Evolutionary conservation across 495 filamentous ascomycete species (phyloP).

Genomic region (Xylaria venustula): DNA sequence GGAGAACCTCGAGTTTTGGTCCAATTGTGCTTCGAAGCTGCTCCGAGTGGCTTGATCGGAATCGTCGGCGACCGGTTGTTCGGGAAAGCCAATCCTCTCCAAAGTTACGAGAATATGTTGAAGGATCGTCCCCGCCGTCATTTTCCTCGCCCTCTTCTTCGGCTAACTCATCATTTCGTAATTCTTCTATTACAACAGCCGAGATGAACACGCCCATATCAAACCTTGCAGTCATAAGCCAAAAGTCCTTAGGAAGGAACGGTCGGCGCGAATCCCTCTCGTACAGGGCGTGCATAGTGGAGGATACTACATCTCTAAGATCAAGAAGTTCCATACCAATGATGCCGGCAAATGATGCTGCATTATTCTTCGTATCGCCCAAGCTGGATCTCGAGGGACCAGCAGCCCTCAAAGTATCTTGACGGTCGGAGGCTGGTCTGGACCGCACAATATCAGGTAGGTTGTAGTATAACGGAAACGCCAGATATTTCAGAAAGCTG

Average conservation of each 20-base stretch:
- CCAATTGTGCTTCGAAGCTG: slow-evolving; percentile 72
- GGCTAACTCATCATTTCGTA: slow-evolving; percentile 52
- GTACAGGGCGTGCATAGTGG: slow-evolving; percentile 85
- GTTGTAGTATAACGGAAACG: slow-evolving; percentile 87
- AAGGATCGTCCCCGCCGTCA: slow-evolving; percentile 14
- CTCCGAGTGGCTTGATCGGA: slow-evolving; percentile 61
- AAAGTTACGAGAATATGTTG: slow-evolving; percentile 21
- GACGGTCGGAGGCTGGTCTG: slow-evolving; percentile 10
- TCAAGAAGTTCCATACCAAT: slow-evolving; percentile 76
- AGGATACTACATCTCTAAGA: slow-evolving; percentile 76
- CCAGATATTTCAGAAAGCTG: slow-evolving; percentile 87
- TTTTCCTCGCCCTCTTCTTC: slow-evolving; percentile 30
- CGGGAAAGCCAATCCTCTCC: slow-evolving; percentile 30
- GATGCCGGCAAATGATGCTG: slow-evolving; percentile 39
- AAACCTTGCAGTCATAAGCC: slow-evolving; percentile 91
- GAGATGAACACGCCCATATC: slow-evolving; percentile 89
- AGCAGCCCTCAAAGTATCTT: slow-evolving; percentile 18
- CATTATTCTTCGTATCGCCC: slow-evolving; percentile 13
- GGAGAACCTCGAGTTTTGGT: slow-evolving; percentile 83
- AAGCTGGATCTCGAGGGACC: slow-evolving; percentile 12
- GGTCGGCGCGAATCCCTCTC: slow-evolving; percentile 87
- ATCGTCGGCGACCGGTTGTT: slow-evolving; percentile 47
- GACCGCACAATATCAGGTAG: slow-evolving; percentile 53
- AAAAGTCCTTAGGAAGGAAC: slow-evolving; percentile 79
- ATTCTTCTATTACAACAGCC: slow-evolving; percentile 84